Evolutionary conservation across 805 yeast species (phyloP), one percentile per base, ranked within the genome.

Genomic region (Millerozyma miso): DNA sequence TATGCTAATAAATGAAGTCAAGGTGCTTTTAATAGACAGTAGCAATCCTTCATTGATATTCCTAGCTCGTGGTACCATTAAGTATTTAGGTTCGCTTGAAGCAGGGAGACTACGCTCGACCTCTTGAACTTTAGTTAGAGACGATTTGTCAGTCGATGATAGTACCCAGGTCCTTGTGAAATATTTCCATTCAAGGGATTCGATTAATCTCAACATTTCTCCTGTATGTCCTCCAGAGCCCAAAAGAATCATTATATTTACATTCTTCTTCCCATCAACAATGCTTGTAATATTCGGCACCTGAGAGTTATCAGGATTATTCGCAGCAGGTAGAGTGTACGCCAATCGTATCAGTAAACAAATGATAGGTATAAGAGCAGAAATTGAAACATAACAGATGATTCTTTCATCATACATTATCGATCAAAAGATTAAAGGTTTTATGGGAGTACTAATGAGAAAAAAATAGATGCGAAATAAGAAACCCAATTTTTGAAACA

Each of bases 181-280:
- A 12, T 37, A 37, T 2, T 41, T 23, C n/a, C 62, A 42, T 17
- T 67, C 55, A 37, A 76, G 63, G 32, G 69, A 69, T 4, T 56
- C 46, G 7, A 88, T 58, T 14, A 91, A 68, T 19, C 90, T 68
- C n/a, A 90, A 60, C 95, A 91, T 88, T 60, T 91, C 97, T 1
- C 97, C 97, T 0, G 97, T 89, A 55, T 89, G 98, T 2, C 97
- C 98, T 0, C 99, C 99, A 0, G 97, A 88, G 0, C 98, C 98
- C 8, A 91, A 64, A n/a, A 88, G 71, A 0, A 85, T 67, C 76
- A 85, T 73, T 18, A 79, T 45, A 35, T 23, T 23, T 7, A 23
- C 29, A 23, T 23, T 10, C 6, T 23, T 23, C 29, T 23, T 23
- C 10, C 10, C 10, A 23, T 23, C 29, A 23, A 23, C 29, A 23